Evolutionary conservation across 129 eudicot species (phyloP), one percentile per base, ranked within the genome.

Genomic region (Escallonia rubra): DNA sequence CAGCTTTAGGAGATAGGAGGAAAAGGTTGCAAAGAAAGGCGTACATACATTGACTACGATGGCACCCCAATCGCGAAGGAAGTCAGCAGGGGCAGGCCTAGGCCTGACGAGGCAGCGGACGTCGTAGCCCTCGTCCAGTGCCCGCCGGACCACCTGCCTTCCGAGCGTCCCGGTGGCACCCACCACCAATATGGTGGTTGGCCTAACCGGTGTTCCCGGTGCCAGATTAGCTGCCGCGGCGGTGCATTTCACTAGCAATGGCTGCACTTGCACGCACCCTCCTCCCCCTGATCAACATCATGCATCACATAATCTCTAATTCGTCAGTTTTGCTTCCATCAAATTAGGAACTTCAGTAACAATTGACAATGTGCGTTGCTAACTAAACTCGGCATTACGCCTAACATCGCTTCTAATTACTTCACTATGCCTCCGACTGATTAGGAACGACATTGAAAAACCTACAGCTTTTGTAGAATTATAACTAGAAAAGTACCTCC

Each of bases 41-140:
- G 48, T 59, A 43, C 64, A 47, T 83, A 88, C 98, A 83, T 94
- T 94, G 78, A 94, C 99, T 50, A 94, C 99, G 4, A 83, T 94
- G 44, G 99, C 99, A 68, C 99, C 99, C 99, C 99, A 94, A 62
- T 94, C 99, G 66, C 99, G 99, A 8, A 94, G 96, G 57, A 94
- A 94, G 73, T 94, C 99, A 74, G 99, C 99, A 77, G 99, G 99
- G 48, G 95, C 92, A 59, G 99, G 99, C 55, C 99, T 84, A 43
- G 99, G 96, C 79, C 99, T 79, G 49, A 94, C 99, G 51, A 94
- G 92, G 81, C 99, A 94, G 50, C 99, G 75, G 44, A 94, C 99
- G 50, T 94, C 99, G 51, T 94, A 94, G 59, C 99, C 99, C 73
- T 94, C 99, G 41, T 94, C 99, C 14, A 94, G 67, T 7, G 99